Percentiles rank a stretch among this genome's conserved stretches.
phyloP scores from a whole-genome alignment of 2,329 filamentous ascomycete species.

The Albophoma yamanashiensis region DNA sequence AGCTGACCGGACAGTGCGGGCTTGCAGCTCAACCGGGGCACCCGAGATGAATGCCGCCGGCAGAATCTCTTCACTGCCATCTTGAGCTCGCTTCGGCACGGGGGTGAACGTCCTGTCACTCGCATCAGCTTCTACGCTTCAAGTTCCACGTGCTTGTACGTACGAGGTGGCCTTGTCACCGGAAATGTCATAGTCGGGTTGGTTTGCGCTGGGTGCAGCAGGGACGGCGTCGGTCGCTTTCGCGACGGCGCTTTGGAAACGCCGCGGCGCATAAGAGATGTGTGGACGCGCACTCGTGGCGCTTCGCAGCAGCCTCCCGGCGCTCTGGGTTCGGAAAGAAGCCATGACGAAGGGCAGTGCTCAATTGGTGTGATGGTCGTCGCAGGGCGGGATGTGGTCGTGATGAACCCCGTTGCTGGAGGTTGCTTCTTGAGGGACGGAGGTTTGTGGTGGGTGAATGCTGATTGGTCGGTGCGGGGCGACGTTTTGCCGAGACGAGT shows the following conservation, averaged over 20 bases:
- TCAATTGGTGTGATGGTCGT: constrained; percentile 17
- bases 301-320: constrained; percentile 40
- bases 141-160: constrained; percentile 5
- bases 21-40: constrained; percentile 87
- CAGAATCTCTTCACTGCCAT: constrained; percentile 75
- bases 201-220: constrained; percentile 39
- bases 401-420: constrained; percentile 2
- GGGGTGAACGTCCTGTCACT: constrained; percentile 70
- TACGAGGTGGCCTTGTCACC: constrained; percentile 90
- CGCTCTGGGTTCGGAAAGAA: constrained; percentile 48
- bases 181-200: constrained; percentile 71
- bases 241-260: constrained; percentile 43
- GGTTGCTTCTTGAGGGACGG: not conserved
- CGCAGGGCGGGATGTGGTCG: constrained; percentile 14
- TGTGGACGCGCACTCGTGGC: constrained; percentile 26
- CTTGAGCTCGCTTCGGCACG: constrained; percentile 78
- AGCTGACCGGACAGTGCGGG: constrained; percentile 78
- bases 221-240: constrained; percentile 27
- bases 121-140: not conserved
- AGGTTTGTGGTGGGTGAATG: constrained; percentile 12
- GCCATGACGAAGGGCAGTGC: constrained; percentile 42
- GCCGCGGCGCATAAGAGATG: constrained; percentile 33
- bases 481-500: constrained; percentile 35
- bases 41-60: constrained; percentile 83
- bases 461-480: constrained; percentile 33